Conservation (phyloP, 495 filamentous ascomycete genomes). For the Penicillium riverlandense region DNA sequence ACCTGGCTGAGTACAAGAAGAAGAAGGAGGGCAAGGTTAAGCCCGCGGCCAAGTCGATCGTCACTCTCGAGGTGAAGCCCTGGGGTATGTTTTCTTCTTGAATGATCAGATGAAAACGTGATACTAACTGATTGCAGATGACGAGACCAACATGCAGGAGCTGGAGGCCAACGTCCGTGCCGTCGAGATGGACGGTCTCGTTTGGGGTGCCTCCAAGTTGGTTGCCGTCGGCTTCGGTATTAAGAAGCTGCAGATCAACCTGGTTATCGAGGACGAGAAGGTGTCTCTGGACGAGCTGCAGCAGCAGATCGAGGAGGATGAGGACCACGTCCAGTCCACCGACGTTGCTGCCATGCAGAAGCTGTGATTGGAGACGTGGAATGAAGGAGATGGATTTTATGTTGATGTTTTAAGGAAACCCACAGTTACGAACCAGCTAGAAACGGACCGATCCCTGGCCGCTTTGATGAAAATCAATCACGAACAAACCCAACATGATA, state of each 20-base stretch:
- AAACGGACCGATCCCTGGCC: slow-evolving; percentile 15
- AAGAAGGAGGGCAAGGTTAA: slow-evolving; percentile 95
- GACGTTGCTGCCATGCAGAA: slow-evolving; percentile 92
- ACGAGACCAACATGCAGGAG: slow-evolving; percentile 83
- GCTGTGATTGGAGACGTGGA: slow-evolving; percentile 53
- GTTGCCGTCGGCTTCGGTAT: slow-evolving; percentile 92
- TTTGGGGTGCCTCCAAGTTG: slow-evolving; percentile 91
- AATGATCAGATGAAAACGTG: neutral
- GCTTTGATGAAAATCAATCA: slow-evolving; percentile 13
- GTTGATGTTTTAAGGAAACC: slow-evolving; percentile 24
- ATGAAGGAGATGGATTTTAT: slow-evolving; percentile 32
- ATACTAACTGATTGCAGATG: slow-evolving; percentile 51
- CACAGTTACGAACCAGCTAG: slow-evolving; percentile 21
- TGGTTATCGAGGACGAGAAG: slow-evolving; percentile 97
- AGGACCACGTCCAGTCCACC: slow-evolving; percentile 95
- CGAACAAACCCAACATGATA: slow-evolving; percentile 18
- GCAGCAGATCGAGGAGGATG: slow-evolving; percentile 75
- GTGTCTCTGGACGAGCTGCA: slow-evolving; percentile 82
- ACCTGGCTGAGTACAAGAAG: slow-evolving; percentile 87
- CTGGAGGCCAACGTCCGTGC: slow-evolving; percentile 76
- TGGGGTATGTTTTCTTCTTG: slow-evolving; percentile 68
- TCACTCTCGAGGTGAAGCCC: slow-evolving; percentile 95
- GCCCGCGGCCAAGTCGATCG: slow-evolving; percentile 87
- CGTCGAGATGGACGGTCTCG: slow-evolving; percentile 89
- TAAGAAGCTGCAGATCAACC: slow-evolving; percentile 98